Evolutionary conservation across 257 asterid species (phyloP).

Genomic region (Solanum piurae): DNA sequence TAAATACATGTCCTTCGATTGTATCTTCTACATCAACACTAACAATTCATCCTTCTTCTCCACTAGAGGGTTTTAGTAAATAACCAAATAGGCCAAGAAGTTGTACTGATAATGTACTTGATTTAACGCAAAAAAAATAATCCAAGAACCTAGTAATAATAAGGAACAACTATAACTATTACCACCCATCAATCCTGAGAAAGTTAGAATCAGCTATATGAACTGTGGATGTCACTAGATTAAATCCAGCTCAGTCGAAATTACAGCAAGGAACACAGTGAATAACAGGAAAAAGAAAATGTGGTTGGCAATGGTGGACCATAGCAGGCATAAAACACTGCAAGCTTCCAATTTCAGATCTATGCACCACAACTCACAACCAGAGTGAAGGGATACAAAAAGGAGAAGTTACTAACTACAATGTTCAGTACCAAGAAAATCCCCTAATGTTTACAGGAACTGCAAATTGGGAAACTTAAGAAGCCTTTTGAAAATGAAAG

Average conservation of each 20-base stretch:
- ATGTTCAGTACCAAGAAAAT: not conserved
- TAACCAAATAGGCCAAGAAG: not conserved
- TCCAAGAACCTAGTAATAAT: not conserved
- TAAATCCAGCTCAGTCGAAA: not conserved
- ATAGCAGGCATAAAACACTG: not conserved
- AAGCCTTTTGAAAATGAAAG: slow-evolving; percentile 35
- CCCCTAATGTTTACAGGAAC: not conserved
- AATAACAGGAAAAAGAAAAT: not conserved
- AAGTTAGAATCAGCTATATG: not conserved
- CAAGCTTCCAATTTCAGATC: not conserved
- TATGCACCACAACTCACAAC: not conserved
- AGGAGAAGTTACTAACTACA: not conserved
- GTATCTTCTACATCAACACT: slow-evolving; percentile 4
- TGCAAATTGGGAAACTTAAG: slow-evolving; percentile 4
- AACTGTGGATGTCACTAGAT: not conserved
- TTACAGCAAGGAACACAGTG: not conserved
- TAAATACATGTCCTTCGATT: not conserved
- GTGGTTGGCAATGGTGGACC: not conserved
- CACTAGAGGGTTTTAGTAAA: not conserved
- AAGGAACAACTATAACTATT: not conserved
- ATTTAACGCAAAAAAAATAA: not conserved
- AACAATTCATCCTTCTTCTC: slow-evolving; percentile 3
- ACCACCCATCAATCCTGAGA: no score
- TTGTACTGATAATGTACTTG: not conserved
- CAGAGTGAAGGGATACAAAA: not conserved